These are phyloP conservation scores for Pleurotus cornucopiae DNA, from an alignment of 768 basidiomycete genomes.

Conservation along the genomic window DNA sequence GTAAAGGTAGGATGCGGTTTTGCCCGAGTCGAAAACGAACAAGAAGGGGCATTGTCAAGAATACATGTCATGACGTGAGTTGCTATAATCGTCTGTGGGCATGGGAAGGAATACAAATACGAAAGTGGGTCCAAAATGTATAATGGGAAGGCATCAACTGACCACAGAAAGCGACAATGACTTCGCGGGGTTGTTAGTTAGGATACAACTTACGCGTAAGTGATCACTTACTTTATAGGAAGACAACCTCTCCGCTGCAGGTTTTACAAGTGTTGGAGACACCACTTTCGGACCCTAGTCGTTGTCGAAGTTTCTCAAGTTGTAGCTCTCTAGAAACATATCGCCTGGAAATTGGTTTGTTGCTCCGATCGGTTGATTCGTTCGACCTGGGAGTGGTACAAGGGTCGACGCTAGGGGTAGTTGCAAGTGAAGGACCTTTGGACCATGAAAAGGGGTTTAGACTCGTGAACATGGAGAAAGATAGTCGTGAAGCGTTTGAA, in stretches of 20 bases:
- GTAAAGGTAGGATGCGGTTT: slow-evolving; percentile 9
- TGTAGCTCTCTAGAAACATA: slow-evolving; percentile 67
- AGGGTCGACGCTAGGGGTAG: neutral
- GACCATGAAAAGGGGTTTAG: slow-evolving; percentile 55
- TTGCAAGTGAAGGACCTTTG: slow-evolving; percentile 29
- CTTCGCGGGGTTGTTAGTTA: neutral
- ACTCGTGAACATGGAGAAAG: slow-evolving; percentile 57
- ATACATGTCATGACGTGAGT: slow-evolving; percentile 6
- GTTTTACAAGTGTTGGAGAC: slow-evolving; percentile 31
- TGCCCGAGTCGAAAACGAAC: neutral
- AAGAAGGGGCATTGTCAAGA: slow-evolving; percentile 3
- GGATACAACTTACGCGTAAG: neutral
- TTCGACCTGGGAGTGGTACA: neutral
- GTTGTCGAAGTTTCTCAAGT: slow-evolving; percentile 54
- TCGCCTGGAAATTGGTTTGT: neutral
- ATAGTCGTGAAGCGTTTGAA: slow-evolving; percentile 51
- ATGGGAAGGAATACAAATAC: slow-evolving; percentile 3
- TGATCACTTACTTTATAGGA: slow-evolving; percentile 32
- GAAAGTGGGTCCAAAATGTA: slow-evolving; percentile 7
- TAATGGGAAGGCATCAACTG: neutral
- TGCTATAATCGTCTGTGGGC: slow-evolving; percentile 4
- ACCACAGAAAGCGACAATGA: neutral
- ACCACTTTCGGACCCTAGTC: slow-evolving; percentile 38
- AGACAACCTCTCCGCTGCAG: slow-evolving; percentile 33
- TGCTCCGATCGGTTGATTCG: neutral